Conservation (phyloP, 2,329 filamentous ascomycete genomes). For the Aspergillus proliferans region DNA sequence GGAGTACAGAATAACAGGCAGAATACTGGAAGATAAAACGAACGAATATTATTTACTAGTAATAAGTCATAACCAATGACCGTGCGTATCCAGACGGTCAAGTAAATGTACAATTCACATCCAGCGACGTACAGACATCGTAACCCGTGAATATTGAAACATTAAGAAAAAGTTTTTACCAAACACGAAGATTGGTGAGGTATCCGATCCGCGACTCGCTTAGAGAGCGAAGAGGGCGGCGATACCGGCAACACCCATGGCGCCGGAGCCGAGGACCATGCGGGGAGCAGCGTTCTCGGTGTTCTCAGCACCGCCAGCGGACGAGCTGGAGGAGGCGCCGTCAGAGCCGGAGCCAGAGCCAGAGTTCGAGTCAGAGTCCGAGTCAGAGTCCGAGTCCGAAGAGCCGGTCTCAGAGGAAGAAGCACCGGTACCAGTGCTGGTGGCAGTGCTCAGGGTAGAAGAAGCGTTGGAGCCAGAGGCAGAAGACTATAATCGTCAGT, state of each 20-base stretch:
- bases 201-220: constrained; percentile 3
- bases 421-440: constrained; percentile 3
- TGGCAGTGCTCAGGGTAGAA: background rate
- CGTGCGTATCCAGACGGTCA: constrained; percentile 6
- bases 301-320: constrained; percentile 1
- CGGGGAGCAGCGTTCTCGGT: constrained; percentile 19
- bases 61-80: constrained; percentile 1
- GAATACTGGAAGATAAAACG: no score
- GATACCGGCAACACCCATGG: constrained; percentile 36
- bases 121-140: constrained; percentile 6
- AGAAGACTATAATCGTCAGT: background rate
- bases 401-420: constrained; percentile 5
- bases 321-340: constrained; percentile 7
- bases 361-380: background rate
- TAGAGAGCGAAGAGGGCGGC: constrained; percentile 39
- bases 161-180: background rate
- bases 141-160: constrained; percentile 7
- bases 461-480: constrained; percentile 8
- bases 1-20: no score
- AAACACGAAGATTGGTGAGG: background rate
- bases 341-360: constrained; percentile 9
- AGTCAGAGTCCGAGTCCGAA: constrained; percentile 3
- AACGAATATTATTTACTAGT: constrained; percentile 1
- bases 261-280: constrained; percentile 25
- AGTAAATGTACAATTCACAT: constrained; percentile 13